Evolutionary conservation across 352 stramenopile genomes (phyloP), one percentile per base, ranked within the genome.

Genomic region (Pythium chondricola): DNA sequence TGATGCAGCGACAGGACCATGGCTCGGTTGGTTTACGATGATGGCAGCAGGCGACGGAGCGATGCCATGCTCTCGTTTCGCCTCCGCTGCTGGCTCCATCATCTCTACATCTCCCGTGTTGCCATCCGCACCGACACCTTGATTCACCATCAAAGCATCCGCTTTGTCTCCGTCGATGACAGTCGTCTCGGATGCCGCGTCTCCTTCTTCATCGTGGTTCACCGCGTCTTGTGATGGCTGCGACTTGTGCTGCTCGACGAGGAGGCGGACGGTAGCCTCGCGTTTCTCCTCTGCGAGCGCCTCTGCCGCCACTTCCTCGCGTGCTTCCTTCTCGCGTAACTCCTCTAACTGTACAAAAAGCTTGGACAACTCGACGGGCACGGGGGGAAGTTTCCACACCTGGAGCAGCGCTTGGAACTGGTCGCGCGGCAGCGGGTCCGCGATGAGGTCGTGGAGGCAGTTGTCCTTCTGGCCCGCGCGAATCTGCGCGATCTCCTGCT

Each of bases 321-420:
- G 39, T 43, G 46, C 46, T 43, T 56, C 43, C 43, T 20, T 44
- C 38, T 65, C 41, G 22, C 49, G 41, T 16, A 67, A 46, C 6
- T 72, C 63, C 20, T 83, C 61, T 17, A 72, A 55, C 43, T 70
- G 61, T 29, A 65, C 53, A 24, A 84, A 55, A 18, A 83, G 52
- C 42, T 66, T 56, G 41, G 54, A 58, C 29, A 88, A 36, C 18
- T 83, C 74, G 0, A 44, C 47, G 0, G 68, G 58, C 31, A 70
- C 36, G 1, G 52, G 41, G 16, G 58, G 54, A 20, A 75, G 59
- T 11, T 71, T 67, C 74, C 71, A 85, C 5, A 71, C 46, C 21
- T 56, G 56, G 42, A 88, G 54, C 5, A 88, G 47, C 26, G 57
- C 61, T n/a, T 63, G 33, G 20, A 85, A 84, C 58, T 74, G 61